Base-by-base conservation (phyloP, 1,139 yeast genomes). In the Diutina neorugosa region DNA sequence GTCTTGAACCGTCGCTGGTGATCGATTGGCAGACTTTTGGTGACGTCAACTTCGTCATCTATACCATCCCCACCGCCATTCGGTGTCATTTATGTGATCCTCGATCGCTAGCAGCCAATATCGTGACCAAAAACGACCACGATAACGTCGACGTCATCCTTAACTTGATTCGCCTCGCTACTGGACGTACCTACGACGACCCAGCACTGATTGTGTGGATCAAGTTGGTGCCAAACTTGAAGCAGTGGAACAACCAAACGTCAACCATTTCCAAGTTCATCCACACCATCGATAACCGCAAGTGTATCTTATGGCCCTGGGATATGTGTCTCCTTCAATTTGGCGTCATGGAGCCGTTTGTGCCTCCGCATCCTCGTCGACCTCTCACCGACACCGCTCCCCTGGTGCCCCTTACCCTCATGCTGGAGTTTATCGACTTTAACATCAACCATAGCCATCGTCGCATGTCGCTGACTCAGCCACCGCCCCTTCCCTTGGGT, bases 21-120 rank as follows among this genome's bases (percentile, higher is more conserved):
- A 11, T 25, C 4, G 50, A 46, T 18, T 44, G 48, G 48, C 21
- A 19, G 27, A 14, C 34, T 5, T 8, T 14, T 19, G 8, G 11
- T 4, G 48, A 44, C 9, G 21, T 46, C 8, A 53, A 52, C 19
- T 77, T 73, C 61, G 85, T 80, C 7, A 66, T 86, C 0, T 84
- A 85, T 59, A 63, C 87, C 52, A 79, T 84, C 5, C 96, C 96
- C 0, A 81, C 90, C 12, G 94, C 91, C 0, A 81, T 85, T 18
- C 68, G 90, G 53, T 86, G 88, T 53, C 82, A 80, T 57, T 68
- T 84, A 44, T 73, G 65, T 54, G 80, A 82, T 41, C 73, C 76
- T 6, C 60, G 18, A 4, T 18, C 23, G 19, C 50, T 46, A 27
- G 50, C 50, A 1, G 40, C 40, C 11, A 46, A 27, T 27, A 27